These are phyloP conservation scores for Hyaloscypha bicolor DNA, from an alignment of 495 filamentous ascomycete species.

Conservation along the genomic window DNA sequence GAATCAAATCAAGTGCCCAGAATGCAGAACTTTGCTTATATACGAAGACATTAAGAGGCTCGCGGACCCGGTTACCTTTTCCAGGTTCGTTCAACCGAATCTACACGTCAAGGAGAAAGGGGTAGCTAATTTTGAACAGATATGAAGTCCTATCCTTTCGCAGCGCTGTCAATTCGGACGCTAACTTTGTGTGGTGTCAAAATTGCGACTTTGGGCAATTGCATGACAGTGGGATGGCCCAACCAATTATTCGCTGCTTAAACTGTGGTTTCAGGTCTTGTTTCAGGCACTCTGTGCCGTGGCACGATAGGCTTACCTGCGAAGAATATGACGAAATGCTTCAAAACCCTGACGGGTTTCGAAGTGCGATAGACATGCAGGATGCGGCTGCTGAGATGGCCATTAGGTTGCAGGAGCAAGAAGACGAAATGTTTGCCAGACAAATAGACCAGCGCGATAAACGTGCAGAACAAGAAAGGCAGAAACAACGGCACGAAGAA, in stretches of 20 bases:
- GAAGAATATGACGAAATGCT: slow-evolving; percentile 23
- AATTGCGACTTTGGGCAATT: slow-evolving; percentile 25
- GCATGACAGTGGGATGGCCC: neutral
- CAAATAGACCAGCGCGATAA: neutral
- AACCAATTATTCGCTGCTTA: slow-evolving; percentile 13
- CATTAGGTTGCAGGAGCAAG: slow-evolving; percentile 1
- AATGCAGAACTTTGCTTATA: slow-evolving; percentile 14
- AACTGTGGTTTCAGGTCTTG: slow-evolving; percentile 17
- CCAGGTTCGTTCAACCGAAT: slow-evolving; percentile 2
- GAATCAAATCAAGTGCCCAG: slow-evolving; percentile 23
- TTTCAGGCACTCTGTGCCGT: slow-evolving; percentile 15
- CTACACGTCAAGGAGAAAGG: neutral
- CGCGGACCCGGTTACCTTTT: slow-evolving; percentile 13
- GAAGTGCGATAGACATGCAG: slow-evolving; percentile 4
- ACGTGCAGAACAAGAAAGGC: slow-evolving; percentile 11
- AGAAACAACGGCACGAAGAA: slow-evolving; percentile 5
- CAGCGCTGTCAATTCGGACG: slow-evolving; percentile 8
- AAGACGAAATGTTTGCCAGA: slow-evolving; percentile 1
- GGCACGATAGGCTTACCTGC: slow-evolving; percentile 19
- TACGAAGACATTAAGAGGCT: slow-evolving; percentile 19
- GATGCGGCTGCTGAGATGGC: slow-evolving; percentile 1
- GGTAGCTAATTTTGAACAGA: neutral
- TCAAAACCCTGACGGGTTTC: slow-evolving; percentile 9
- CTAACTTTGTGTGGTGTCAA: slow-evolving; percentile 24
- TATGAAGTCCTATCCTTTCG: slow-evolving; percentile 21